A percentile compares a stretch with the other conserved stretches of the same genome.
Conservation (phyloP, 164 flowering plant genomes). For the Magnolia officinalis region DNA sequence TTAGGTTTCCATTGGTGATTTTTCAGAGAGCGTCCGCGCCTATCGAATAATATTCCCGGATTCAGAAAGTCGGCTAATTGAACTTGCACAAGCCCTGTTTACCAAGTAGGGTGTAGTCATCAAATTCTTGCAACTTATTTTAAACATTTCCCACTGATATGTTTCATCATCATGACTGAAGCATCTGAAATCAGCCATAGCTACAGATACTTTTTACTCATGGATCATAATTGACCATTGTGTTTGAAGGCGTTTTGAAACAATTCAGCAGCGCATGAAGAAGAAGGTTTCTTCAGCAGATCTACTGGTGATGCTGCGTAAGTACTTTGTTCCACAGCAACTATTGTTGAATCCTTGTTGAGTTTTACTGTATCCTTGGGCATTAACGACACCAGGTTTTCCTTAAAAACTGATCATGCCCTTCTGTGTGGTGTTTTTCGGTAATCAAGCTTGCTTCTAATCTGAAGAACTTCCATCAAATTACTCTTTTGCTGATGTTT, state of each 20-base stretch:
- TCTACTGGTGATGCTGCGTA: constrained; percentile 57
- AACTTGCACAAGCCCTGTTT: constrained; percentile 55
- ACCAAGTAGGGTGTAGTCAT: constrained; percentile 36
- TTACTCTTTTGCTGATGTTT: background rate
- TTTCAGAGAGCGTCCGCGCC: constrained; percentile 83
- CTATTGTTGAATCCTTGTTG: background rate
- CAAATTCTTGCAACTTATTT: background rate
- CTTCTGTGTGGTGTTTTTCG: background rate
- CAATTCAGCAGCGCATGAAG: constrained; percentile 45
- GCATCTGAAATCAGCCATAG: background rate
- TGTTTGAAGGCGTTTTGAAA: constrained; percentile 66
- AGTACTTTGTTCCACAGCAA: constrained; percentile 26
- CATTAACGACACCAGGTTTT: background rate
- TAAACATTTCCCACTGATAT: background rate
- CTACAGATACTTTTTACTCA: background rate
- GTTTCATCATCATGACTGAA: background rate
- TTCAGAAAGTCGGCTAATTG: constrained; percentile 65
- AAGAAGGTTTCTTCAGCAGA: constrained; percentile 42
- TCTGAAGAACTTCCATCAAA: background rate
- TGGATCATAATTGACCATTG: background rate
- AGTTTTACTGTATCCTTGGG: background rate
- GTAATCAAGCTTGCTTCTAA: background rate
- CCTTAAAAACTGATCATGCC: background rate
- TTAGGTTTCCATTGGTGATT: constrained; percentile 68
- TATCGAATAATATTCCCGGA: constrained; percentile 84